Evolutionary conservation across 2,329 filamentous ascomycete species (phyloP).

Genomic region (Huntiella savannae): DNA sequence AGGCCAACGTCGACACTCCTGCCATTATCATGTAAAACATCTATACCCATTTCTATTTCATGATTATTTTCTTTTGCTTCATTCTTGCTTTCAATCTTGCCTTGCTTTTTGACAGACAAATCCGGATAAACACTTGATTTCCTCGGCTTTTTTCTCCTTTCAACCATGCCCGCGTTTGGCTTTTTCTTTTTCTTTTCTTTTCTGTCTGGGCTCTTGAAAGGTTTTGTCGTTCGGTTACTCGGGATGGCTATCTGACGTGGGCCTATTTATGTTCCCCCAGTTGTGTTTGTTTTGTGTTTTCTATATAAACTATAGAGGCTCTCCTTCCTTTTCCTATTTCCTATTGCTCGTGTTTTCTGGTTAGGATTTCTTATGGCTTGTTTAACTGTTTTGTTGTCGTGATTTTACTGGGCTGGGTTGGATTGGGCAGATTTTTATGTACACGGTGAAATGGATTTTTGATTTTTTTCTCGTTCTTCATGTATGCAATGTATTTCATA

Average conservation of each 20-base stretch:
- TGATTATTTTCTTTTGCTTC: constrained; percentile 8
- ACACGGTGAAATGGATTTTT: no score
- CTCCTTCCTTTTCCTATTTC: neutral
- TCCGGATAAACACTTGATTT: neutral
- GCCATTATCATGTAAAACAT: constrained; percentile 45
- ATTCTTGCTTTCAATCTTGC: constrained; percentile 9
- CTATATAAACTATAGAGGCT: no score
- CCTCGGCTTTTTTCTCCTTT: neutral
- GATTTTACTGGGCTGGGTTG: neutral
- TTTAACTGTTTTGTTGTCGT: neutral
- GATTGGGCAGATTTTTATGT: no score
- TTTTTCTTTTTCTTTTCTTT: neutral
- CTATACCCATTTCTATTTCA: constrained; percentile 1
- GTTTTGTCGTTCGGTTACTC: neutral
- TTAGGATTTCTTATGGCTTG: neutral
- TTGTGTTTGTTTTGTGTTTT: no score
- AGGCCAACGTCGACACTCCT: constrained; percentile 78
- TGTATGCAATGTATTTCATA: no score
- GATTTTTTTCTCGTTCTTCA: no score
- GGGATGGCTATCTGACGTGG: neutral
- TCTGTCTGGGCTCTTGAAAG: neutral
- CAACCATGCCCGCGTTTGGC: neutral
- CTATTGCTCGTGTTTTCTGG: neutral
- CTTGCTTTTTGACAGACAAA: constrained; percentile 1
- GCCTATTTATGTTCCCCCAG: no score